A percentile compares a stretch with the other conserved stretches of the same genome.
Evolutionary conservation across 2,329 filamentous ascomycete species (phyloP).

Genomic region (Trichoderma citrinoviride): DNA sequence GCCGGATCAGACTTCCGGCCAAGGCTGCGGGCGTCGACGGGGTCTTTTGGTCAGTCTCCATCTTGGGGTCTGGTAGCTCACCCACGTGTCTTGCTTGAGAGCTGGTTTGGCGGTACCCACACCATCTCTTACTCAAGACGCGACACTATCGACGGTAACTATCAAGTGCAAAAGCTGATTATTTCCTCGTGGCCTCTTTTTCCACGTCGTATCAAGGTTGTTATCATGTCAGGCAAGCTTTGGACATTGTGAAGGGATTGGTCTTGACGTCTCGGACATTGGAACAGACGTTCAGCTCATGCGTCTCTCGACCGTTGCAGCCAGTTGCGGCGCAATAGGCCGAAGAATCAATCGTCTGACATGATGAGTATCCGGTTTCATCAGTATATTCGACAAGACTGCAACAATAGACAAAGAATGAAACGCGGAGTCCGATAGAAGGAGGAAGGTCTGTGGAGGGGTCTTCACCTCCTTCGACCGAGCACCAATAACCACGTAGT

Average conservation of each 20-base stretch:
- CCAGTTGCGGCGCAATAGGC: not conserved
- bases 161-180: not conserved
- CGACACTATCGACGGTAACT: conserved; percentile 4
- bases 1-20: not conserved
- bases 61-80: not conserved
- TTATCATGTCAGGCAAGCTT: not conserved
- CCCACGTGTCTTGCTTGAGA: conserved; percentile 1
- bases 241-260: not conserved
- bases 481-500: not conserved
- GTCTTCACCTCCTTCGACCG: not conserved
- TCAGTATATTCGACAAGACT: not conserved
- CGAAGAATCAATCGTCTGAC: not conserved
- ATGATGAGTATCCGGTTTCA: too few species aligned
- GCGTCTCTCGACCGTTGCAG: not conserved
- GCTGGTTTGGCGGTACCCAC: not conserved
- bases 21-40: not conserved
- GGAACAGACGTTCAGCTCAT: too few species aligned
- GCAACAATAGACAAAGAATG: not conserved
- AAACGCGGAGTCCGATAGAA: not conserved
- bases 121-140: not conserved
- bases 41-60: conserved; percentile 1
- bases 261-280: not conserved
- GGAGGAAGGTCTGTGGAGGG: not conserved
- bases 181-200: not conserved
- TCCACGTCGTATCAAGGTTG: not conserved